Percentiles rank a stretch among this genome's conserved stretches.
phyloP scores from a whole-genome alignment of 2,329 filamentous ascomycete species.

The Clonostachys rhizophaga region DNA sequence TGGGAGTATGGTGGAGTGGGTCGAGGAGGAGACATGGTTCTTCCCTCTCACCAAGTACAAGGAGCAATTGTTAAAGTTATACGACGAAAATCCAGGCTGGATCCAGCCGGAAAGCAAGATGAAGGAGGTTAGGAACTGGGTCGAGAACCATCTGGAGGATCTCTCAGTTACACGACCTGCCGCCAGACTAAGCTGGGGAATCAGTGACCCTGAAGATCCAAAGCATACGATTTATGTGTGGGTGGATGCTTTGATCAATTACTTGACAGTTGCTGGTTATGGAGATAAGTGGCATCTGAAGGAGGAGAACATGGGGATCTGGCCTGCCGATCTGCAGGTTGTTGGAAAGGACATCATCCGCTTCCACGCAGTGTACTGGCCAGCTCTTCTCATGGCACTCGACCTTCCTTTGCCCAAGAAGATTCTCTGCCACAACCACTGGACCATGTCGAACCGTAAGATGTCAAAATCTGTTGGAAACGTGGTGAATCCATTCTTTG shows the following conservation, averaged over 20 bases:
- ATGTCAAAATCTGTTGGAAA: conserved; percentile 97
- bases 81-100: conserved; percentile 71
- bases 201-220: conserved; percentile 78
- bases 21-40: conserved; percentile 89
- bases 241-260: conserved; percentile 95
- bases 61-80: conserved; percentile 75
- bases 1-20: conserved; percentile 91
- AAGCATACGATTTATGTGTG: conserved; percentile 96
- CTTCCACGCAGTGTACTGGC: conserved; percentile 98
- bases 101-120: conserved; percentile 70
- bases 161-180: conserved; percentile 83
- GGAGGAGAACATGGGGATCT: conserved; percentile 45
- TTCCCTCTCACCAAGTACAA: conserved; percentile 83
- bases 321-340: conserved; percentile 89
- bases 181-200: conserved; percentile 78
- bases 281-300: conserved; percentile 56
- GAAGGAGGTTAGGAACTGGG: conserved; percentile 73
- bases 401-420: conserved; percentile 73
- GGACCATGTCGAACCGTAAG: conserved; percentile 87
- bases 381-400: conserved; percentile 87
- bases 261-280: conserved; percentile 83
- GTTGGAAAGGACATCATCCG: conserved; percentile 95
- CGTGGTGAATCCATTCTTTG: conserved; percentile 90
- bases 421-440: conserved; percentile 87
- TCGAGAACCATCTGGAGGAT: conserved; percentile 75